Evolutionary conservation across 495 filamentous ascomycete species (phyloP), one percentile per base, ranked within the genome.

Genomic region (Schizothecium vesticola): DNA sequence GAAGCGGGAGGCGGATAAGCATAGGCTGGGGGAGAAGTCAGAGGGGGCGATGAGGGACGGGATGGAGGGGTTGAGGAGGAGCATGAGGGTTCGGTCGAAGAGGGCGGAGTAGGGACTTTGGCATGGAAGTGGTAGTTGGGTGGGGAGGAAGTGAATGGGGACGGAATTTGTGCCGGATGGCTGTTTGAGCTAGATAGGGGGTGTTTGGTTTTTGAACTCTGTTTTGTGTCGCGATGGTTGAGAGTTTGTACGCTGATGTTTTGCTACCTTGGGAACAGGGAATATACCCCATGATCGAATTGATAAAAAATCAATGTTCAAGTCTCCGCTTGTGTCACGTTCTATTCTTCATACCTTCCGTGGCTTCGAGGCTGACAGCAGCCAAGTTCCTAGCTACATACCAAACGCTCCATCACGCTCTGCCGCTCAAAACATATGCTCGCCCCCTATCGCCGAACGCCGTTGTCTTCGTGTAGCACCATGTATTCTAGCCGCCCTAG

Each of bases 1-100:
- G 28, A 77, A 78, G 29, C 80, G 81, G 2, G 87, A 90, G 77
- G 86, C 84, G 13, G 83, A 85, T 60, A 86, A 88, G 76, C 86
- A 87, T 72, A 73, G 83, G 43, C 73, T 88, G n/a, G 79, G 82
- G 72, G 81, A 84, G 65, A 74, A 82, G 66, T 75, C 80, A 11
- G 77, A 81, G 43, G 78, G 76, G 58, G 72, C 76, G 13, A 73
- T 72, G 36, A 70, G 77, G 65, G 73, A 81, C 11, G 75, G 77
- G 1, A 70, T 81, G 2, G 70, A 77, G 33, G 72, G 71, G 22
- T 22, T 77, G 56, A 78, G 75, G 62, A 77, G 77, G 55, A 76
- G 77, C 64, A 77, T 69, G 58, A 73, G 78, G 36, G 69, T 72
- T 22, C 71, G 79, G 67, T 76, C 67, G 64, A 67, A 67, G 62